These are phyloP conservation scores for Trametes polyzona DNA, from an alignment of 1,284 basidiomycete genomes.

Conservation along the genomic window DNA sequence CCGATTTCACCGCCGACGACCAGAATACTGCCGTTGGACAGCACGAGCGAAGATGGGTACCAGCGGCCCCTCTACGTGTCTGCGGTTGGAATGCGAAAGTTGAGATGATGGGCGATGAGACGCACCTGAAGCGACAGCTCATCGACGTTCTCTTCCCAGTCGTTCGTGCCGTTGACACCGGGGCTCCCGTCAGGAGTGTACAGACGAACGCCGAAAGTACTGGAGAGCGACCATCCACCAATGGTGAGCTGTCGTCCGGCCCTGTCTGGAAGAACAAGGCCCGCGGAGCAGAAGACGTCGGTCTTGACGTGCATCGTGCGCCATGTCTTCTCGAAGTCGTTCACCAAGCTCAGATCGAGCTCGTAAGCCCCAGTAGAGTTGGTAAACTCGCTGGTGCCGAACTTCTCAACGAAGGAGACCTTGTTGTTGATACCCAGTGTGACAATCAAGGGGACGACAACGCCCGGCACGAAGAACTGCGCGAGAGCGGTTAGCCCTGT, in stretches of 20 bases:
- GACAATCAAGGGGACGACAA: conserved; percentile 71
- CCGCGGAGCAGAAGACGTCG: conserved; percentile 79
- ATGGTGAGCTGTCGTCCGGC: conserved; percentile 69
- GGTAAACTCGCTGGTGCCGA: conserved; percentile 50
- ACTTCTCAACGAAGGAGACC: conserved; percentile 76
- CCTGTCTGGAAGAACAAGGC: conserved; percentile 73
- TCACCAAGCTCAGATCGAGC: conserved; percentile 60
- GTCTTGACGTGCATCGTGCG: conserved; percentile 73
- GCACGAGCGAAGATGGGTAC: conserved; percentile 70
- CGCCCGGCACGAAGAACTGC: conserved; percentile 63
- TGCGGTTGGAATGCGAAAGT: background rate
- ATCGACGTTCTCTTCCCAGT: conserved; percentile 66
- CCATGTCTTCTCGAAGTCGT: conserved; percentile 63
- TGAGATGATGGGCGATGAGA: background rate
- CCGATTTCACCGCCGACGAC: conserved; percentile 76
- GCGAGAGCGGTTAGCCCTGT: background rate
- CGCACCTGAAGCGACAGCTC: conserved; percentile 55
- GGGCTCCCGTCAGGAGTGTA: conserved; percentile 61
- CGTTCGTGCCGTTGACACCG: conserved; percentile 65
- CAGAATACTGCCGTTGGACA: conserved; percentile 72
- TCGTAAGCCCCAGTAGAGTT: conserved; percentile 82
- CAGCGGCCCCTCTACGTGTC: conserved; percentile 59
- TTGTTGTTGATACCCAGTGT: conserved; percentile 80
- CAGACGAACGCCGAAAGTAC: conserved; percentile 69
- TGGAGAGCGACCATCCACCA: conserved; percentile 67